Base-by-base conservation (phyloP, 768 basidiomycete species). In the Saitozyma podzolica region DNA sequence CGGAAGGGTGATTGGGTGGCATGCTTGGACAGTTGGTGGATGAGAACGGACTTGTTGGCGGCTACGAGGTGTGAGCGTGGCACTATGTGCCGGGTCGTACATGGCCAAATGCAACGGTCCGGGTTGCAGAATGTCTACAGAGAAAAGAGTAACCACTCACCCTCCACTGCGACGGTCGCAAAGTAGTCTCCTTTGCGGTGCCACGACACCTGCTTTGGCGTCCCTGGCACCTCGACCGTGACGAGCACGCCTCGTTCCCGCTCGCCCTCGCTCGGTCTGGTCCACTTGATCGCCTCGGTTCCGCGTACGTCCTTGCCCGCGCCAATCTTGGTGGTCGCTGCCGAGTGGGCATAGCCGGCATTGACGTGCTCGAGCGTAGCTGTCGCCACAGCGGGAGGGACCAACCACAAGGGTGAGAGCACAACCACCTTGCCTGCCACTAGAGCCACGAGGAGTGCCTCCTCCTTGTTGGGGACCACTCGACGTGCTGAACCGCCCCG, bases 1-100 rank as follows among this genome's bases (percentile, higher is more conserved):
- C 89, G 92, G 86, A 99, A 98, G 10, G 96, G 96, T 6, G 93
- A 91, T 81, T 99, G 96, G 5, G 95, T 97, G 79, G 96, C 90
- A 76, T 93, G 87, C 63, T 90, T 88, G 39, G 90, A 89, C 16
- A 96, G 78, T 76, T 99, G 96, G 76, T 99, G 96, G 56, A 99
- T 96, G 86, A 95, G 92, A 39, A 97, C 90, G 50, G 87, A 86
- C 42, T 89, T 88, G 75, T 91, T 89, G 41, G 83, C 84, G 54
- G 87, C 89, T 67, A 83, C 84, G 68, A 82, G 85, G 14, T 88
- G 88, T 59, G 56, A 63, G 50, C 13, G 9, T 61, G 43, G 43
- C 9, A 9, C n/a, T n/a, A 45, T 16, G 43, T 45, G 43, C 16
- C 43, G n/a, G 6, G 45, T 47, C 29, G 29, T 29, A 29, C 29